Evolutionary conservation across 1,284 basidiomycete genomes (phyloP), one percentile per base, ranked within the genome.

Genomic region (Trichosporon sp.): DNA sequence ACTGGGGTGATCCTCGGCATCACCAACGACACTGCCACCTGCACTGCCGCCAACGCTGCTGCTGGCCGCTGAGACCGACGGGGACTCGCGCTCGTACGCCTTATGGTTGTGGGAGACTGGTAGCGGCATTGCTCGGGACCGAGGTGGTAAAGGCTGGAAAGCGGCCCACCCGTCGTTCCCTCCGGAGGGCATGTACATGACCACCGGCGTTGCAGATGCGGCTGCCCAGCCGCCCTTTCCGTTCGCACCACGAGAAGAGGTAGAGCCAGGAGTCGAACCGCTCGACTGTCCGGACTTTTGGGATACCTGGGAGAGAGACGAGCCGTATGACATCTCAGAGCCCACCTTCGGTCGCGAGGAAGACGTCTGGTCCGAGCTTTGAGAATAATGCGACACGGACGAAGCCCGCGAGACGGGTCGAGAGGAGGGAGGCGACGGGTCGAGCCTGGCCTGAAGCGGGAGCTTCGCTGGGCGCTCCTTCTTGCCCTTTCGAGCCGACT

Each of bases 151-250:
- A 4, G 73, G 73, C 46, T 81, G 81, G 68, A 82, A 81, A 0
- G 79, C 76, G 1, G 76, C 76, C 78, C 79, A 83, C 12, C 81
- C 81, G 59, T 77, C 78, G 19, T 76, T 75, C 1, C 68, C 73
- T 0, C 59, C 65, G 2, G 73, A 35, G 7, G 81, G 81, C 76
- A 81, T 78, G 68, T 76, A 81, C 81, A 82, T 81, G 67, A 75
- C 76, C 5, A 78, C 72, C 0, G 81, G 80, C 10, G 78, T 70
- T 1, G 78, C 76, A 1, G 76, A 75, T 0, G 79, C 81, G 0
- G 77, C 77, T 14, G 81, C 81, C 81, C 81, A 83, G 16, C 81
- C 81, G 2, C 81, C 81, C 70, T 79, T 80, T 10, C 81, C 81
- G 40, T 74, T 77, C 4, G 78, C 80, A 2, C 59, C 59, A 4